These are phyloP conservation scores for Trichosanthes truncata DNA, from an alignment of 306 rosid genomes.

Conservation along the genomic window DNA sequence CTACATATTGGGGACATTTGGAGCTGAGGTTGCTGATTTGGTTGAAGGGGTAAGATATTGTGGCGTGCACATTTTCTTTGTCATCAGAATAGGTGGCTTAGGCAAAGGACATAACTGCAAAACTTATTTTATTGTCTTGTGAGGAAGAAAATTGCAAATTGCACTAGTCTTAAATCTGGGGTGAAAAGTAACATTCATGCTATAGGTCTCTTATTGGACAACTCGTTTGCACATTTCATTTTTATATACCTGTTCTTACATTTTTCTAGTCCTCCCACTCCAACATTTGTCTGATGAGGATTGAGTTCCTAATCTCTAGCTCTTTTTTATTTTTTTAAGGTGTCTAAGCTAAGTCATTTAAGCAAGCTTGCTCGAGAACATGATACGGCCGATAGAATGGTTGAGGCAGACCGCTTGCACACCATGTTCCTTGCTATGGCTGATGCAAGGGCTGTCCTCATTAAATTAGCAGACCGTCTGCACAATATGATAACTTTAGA, in stretches of 20 bases:
- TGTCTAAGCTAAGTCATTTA: slow-evolving; percentile 83
- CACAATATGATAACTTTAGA: slow-evolving; percentile 94
- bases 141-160: background rate
- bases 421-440: slow-evolving; percentile 99
- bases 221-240: background rate
- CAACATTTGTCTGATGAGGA: background rate
- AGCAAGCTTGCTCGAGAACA: slow-evolving; percentile 95
- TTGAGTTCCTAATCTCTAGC: slow-evolving; percentile 16
- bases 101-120: background rate
- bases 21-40: slow-evolving; percentile 78
- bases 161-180: background rate
- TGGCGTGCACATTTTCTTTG: background rate
- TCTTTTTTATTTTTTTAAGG: slow-evolving; percentile 29
- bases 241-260: background rate
- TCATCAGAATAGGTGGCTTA: background rate
- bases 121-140: background rate
- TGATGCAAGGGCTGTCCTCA: slow-evolving; percentile 93
- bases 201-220: background rate
- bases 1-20: slow-evolving; percentile 55
- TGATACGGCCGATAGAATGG: slow-evolving; percentile 69
- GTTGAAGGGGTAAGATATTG: slow-evolving; percentile 69
- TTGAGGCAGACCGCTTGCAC: slow-evolving; percentile 90
- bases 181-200: background rate
- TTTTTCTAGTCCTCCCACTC: background rate
- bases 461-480: slow-evolving; percentile 85